Evolutionary conservation across 306 rosid genomes (phyloP).

Genomic region (Sphenostylis stenocarpa): DNA sequence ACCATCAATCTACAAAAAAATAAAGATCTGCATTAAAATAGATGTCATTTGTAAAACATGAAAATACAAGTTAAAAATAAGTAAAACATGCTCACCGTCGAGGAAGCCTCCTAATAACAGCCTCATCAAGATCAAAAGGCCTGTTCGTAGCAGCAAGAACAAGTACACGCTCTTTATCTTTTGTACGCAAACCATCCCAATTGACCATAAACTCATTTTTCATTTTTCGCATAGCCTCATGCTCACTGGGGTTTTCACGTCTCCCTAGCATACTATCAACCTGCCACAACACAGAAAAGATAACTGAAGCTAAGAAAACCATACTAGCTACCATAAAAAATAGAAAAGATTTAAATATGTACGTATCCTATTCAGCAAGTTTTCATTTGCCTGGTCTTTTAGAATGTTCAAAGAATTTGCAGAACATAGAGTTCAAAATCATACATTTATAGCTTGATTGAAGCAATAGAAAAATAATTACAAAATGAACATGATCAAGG

Average conservation of each 20-base stretch:
- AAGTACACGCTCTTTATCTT: conserved; percentile 92
- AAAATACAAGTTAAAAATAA: not conserved
- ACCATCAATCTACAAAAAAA: conserved; percentile 76
- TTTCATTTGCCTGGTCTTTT: not conserved
- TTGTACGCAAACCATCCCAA: conserved; percentile 98
- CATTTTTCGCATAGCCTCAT: conserved; percentile 99
- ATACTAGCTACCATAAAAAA: not conserved
- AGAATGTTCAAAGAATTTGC: not conserved
- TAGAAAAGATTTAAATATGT: not conserved
- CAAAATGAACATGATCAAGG: not conserved
- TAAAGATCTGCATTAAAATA: not conserved
- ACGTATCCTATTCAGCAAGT: not conserved
- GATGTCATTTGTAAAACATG: not conserved
- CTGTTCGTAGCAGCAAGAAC: conserved; percentile 98
- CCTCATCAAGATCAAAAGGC: conserved; percentile 99
- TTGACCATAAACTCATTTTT: conserved; percentile 98
- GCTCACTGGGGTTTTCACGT: conserved; percentile 97
- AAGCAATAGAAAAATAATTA: not conserved
- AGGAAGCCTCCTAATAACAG: conserved; percentile 98
- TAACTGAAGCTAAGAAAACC: not conserved
- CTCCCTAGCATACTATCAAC: conserved; percentile 98
- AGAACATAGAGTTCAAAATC: not conserved
- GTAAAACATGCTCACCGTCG: conserved; percentile 57
- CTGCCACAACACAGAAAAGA: conserved; percentile 42
- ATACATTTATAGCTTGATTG: not conserved